These are phyloP conservation scores for Russula compacta DNA, from an alignment of 768 basidiomycete species.

Conservation along the genomic window DNA sequence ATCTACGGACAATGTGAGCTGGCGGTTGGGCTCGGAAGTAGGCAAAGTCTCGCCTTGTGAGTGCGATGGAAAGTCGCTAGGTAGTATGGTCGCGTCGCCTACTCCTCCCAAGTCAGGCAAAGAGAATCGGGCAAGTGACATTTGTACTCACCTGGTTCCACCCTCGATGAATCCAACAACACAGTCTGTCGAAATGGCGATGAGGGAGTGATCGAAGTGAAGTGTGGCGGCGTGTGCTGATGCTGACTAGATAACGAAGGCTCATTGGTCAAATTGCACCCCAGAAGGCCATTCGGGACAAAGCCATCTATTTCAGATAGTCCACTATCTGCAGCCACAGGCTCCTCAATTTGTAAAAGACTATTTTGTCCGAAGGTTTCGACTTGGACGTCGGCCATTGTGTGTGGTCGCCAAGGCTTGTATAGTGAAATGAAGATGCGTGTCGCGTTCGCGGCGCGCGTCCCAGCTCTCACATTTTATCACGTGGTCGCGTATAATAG, in stretches of 20 bases:
- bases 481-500: conserved; percentile 5
- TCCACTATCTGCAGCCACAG: background rate
- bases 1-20: background rate
- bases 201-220: background rate
- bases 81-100: background rate
- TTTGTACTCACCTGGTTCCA: background rate
- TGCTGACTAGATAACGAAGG: background rate
- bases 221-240: background rate
- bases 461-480: background rate
- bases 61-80: background rate
- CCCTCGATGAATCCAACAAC: background rate
- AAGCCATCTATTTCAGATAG: background rate
- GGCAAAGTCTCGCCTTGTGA: conserved; percentile 14
- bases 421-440: background rate
- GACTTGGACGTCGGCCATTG: conserved; percentile 2
- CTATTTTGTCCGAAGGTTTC: background rate
- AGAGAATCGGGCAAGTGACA: background rate
- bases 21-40: background rate
- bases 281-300: conserved; percentile 16
- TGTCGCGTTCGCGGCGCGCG: background rate
- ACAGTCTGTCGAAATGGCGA: conserved; percentile 11
- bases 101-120: background rate
- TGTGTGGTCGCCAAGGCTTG: background rate
- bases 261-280: background rate
- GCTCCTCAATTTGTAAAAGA: background rate